Percentiles rank a stretch among this genome's conserved stretches.
Conservation (phyloP, 2,329 filamentous ascomycete genomes). For the Ophiosphaerella herpotricha region DNA sequence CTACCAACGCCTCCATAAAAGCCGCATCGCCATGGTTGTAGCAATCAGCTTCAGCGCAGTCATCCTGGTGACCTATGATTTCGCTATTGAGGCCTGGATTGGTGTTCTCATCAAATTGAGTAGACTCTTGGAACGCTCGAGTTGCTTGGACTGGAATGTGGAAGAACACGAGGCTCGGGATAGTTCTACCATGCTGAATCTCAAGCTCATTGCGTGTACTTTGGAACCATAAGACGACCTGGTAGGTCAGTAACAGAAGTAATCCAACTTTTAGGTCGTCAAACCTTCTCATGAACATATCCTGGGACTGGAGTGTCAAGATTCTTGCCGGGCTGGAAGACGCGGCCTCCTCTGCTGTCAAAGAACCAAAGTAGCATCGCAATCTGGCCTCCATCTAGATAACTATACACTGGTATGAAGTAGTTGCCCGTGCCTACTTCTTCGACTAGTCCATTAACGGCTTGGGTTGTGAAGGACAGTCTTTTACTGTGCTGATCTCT, state of each 20-base stretch:
- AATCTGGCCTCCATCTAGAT: conserved; percentile 35
- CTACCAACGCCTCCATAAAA: conserved; percentile 66
- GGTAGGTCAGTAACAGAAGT: conserved; percentile 3
- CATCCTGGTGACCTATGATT: conserved; percentile 28
- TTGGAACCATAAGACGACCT: conserved; percentile 37
- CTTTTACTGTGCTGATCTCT: conserved; percentile 56
- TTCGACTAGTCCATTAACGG: conserved; percentile 47
- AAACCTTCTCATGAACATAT: conserved; percentile 32
- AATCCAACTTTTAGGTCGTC: background rate
- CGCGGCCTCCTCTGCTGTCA: conserved; percentile 51
- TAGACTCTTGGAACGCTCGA: conserved; percentile 49
- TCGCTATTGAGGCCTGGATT: conserved; percentile 48
- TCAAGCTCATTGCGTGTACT: conserved; percentile 18
- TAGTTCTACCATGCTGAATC: conserved; percentile 34
- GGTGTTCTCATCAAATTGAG: conserved; percentile 51
- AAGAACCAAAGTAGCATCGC: conserved; percentile 72
- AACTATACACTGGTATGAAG: conserved; percentile 57
- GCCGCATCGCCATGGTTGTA: conserved; percentile 57
- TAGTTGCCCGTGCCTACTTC: conserved; percentile 55
- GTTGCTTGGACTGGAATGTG: conserved; percentile 53
- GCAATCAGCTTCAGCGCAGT: conserved; percentile 21
- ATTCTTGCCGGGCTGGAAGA: conserved; percentile 20
- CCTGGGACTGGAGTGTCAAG: conserved; percentile 12
- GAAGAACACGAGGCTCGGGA: conserved; percentile 60
- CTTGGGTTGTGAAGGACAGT: conserved; percentile 48